Percentiles rank a stretch among this genome's conserved stretches.
These are phyloP conservation scores for rapeseed (Brassica napus) DNA, from an alignment of 345 rosid genomes.

Conservation along the genomic window DNA sequence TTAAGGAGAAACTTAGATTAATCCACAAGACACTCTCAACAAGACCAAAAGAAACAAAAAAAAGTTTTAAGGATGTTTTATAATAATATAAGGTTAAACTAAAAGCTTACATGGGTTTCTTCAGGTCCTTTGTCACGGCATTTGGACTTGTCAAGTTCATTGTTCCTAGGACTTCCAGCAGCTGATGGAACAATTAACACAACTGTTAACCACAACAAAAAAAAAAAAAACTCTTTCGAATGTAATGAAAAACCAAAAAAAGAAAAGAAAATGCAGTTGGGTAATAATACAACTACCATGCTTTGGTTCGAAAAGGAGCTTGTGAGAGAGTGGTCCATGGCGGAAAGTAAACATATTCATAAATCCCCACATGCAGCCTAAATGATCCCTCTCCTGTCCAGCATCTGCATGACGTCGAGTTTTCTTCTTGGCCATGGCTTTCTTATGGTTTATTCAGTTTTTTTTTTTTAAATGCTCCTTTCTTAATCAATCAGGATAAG, in stretches of 20 bases:
- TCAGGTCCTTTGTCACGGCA: slow-evolving; percentile 42
- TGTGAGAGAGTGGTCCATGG: slow-evolving; percentile 57
- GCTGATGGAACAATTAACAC: slow-evolving; percentile 38
- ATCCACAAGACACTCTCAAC: slow-evolving; percentile 2
- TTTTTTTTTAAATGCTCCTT: slow-evolving; percentile 10
- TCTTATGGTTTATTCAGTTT: not conserved
- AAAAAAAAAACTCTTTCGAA: not conserved
- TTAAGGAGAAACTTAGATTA: slow-evolving; percentile 30
- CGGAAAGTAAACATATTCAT: slow-evolving; percentile 83
- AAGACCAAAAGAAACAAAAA: not conserved
- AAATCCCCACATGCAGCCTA: slow-evolving; percentile 93
- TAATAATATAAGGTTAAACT: not conserved
- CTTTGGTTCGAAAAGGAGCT: slow-evolving; percentile 62
- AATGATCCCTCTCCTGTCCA: slow-evolving; percentile 59
- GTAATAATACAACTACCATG: slow-evolving; percentile 27
- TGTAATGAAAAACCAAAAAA: not conserved
- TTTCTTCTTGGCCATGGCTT: slow-evolving; percentile 41
- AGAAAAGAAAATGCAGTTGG: no score
- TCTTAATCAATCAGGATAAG: slow-evolving; percentile 32
- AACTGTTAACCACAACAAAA: not conserved
- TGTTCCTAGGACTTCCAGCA: slow-evolving; percentile 39
- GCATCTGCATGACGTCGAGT: slow-evolving; percentile 46
- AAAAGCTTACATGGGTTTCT: slow-evolving; percentile 51
- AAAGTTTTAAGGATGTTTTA: not conserved
- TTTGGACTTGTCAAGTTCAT: slow-evolving; percentile 43